A percentile compares a stretch with the other conserved stretches of the same genome.
These are phyloP conservation scores for Smittium mucronatum DNA, from an alignment of 371 early-diverging fungal species.

Conservation along the genomic window DNA sequence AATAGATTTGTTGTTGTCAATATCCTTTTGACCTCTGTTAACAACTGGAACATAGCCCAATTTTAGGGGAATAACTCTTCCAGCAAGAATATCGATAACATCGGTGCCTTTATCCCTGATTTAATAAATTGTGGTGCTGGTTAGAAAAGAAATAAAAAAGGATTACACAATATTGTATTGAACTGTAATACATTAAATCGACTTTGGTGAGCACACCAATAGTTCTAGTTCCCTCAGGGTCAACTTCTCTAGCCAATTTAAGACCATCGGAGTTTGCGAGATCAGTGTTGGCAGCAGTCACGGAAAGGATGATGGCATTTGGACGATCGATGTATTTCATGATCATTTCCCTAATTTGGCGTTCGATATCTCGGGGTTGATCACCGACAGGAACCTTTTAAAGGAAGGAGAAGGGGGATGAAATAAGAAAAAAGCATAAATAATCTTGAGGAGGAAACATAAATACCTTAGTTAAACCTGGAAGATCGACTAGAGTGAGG, in stretches of 20 bases:
- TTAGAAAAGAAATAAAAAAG: neutral
- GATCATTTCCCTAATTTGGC: conserved; percentile 93
- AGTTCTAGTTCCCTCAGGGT: conserved; percentile 94
- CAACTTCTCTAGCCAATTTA: conserved; percentile 90
- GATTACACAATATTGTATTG: neutral
- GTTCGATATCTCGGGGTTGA: conserved; percentile 98
- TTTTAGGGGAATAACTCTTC: conserved; percentile 85
- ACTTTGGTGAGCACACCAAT: conserved; percentile 99
- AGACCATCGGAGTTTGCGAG: conserved; percentile 98
- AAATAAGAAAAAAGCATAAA: conserved; percentile 14
- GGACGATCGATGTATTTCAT: conserved; percentile 87
- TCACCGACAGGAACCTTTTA: conserved; percentile 82
- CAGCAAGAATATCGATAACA: conserved; percentile 96
- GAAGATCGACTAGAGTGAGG: conserved; percentile 95
- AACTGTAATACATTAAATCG: conserved; percentile 69
- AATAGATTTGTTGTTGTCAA: conserved; percentile 83
- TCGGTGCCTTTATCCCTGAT: conserved; percentile 94
- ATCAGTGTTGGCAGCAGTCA: conserved; percentile 96
- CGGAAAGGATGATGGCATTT: conserved; percentile 95
- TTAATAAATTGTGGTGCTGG: neutral
- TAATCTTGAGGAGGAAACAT: conserved; percentile 17
- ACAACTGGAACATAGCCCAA: conserved; percentile 80
- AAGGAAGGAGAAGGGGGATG: conserved; percentile 14
- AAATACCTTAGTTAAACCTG: conserved; percentile 83
- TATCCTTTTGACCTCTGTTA: conserved; percentile 94